Evolutionary conservation across 1,139 yeast genomes (phyloP), one percentile per base, ranked within the genome.

Genomic region (Saccharomyces hybrid): DNA sequence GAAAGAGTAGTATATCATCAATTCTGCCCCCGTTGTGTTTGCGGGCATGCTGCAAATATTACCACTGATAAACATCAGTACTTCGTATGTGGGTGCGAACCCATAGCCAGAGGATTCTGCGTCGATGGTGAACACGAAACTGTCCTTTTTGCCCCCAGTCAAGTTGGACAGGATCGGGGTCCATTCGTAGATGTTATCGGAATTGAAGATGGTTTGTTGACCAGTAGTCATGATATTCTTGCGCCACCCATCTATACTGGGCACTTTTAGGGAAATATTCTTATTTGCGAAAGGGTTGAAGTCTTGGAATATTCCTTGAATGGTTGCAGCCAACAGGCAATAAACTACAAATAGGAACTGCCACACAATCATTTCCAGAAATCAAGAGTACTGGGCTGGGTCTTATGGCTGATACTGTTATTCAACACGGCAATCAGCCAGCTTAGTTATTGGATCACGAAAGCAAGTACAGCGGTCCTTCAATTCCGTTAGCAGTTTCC

Each of bases 21-120:
- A 64, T 47, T 77, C 74, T 19, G 78, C 69, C 19, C 73, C 75
- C 23, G 49, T 8, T 42, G 72, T 65, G 6, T 60, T 57, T 23
- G 57, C 56, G 0, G 88, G 87, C 55, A 78, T 72, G 7, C 70
- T 62, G 60, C 87, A 82, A 11, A 84, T 71, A 58, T 82, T 82
- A 1, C 86, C 88, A 23, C 86, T 79, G 5, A 84, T 59, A 58
- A 82, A 83, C 52, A 83, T 74, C 61, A 83, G 71, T 52, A 78
- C 73, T 63, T 83, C 81, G 64, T 78, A 81, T 57, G 65, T 59
- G 25, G 65, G 62, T 11, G 66, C 57, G 49, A 64, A 57, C 5
- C 59, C 57, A 23, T 46, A 49, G 3, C 62, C 59, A 1, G 61
- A 48, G 4, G 58, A 51, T 14, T 57, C 55, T 3, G 61, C 34